Evolutionary conservation across 257 asterid genomes (phyloP).

Genomic region (Voacanga thouarsii): DNA sequence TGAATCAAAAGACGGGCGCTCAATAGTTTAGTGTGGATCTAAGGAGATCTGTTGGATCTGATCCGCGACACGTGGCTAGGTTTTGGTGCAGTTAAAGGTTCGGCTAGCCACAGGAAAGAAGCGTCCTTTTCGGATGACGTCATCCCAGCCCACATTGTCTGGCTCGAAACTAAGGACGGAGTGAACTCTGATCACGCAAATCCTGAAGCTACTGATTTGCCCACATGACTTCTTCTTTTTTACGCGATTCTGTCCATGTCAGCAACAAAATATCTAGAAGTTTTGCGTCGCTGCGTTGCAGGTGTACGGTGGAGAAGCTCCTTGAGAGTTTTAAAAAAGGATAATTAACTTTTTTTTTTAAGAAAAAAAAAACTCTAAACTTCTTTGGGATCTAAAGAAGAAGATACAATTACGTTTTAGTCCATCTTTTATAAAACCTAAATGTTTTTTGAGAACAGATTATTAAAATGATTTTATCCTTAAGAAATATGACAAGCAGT

Average conservation of each 20-base stretch:
- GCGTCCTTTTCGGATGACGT: conserved; percentile 10
- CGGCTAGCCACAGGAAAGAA: background rate
- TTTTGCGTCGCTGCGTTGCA: background rate
- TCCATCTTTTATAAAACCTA: too few relatives aligned
- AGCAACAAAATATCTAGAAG: conserved; percentile 32
- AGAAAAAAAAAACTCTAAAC: too few relatives aligned
- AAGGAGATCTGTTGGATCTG: conserved; percentile 27
- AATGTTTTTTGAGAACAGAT: too few relatives aligned
- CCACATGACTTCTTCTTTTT: background rate
- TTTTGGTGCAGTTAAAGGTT: conserved; percentile 24
- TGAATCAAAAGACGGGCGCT: conserved; percentile 39
- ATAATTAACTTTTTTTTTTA: too few relatives aligned
- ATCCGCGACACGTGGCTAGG: conserved; percentile 31
- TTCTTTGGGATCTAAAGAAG: too few relatives aligned
- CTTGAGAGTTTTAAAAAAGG: background rate
- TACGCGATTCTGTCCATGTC: conserved; percentile 16
- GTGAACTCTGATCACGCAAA: background rate
- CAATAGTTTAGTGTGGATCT: conserved; percentile 31
- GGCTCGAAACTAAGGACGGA: conserved; percentile 21
- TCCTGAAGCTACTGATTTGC: conserved; percentile 4
- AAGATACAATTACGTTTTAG: too few relatives aligned
- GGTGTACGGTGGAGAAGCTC: background rate
- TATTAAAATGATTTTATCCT: too few relatives aligned
- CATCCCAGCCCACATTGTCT: conserved; percentile 5
- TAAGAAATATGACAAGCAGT: too few relatives aligned